Evolutionary conservation across 169 alveolate genomes (phyloP), one percentile per base, ranked within the genome.

Genomic region (Plasmodium fragile): DNA sequence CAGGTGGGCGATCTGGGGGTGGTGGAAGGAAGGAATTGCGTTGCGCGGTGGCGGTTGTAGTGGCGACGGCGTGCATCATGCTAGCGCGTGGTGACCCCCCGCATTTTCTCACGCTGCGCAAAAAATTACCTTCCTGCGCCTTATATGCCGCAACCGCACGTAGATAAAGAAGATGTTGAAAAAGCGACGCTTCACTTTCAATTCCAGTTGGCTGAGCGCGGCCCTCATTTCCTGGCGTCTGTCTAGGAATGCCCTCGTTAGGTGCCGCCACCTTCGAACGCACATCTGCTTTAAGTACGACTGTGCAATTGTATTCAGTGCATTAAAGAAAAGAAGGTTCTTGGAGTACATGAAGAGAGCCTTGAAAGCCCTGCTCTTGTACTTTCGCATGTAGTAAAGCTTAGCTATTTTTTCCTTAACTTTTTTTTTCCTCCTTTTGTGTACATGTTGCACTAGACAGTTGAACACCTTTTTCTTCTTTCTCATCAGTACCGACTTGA

Each of bases 401-500:
- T 49, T 13, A 6, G 93, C 39, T 10, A 84, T 72, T 73, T 84
- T 75, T 22, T 84, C 59, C 78, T 84, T 72, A 28, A 84, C 30
- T 75, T 71, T 84, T 34, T 52, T 84, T 84, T 75, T 71, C 65
- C 69, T 45, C 25, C n/a, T 72, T n/a, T 8, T 53, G 10, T 53
- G 75, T n/a, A 52, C 93, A 84, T 84, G 36, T 6, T 11, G 39
- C 28, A 18, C 32, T 10, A 84, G 79, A 16, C 39, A 25, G 65
- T 49, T 22, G 55, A 72, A 84, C 30, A 18, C 6, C 59, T 22
- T 34, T 59, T 75, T 84, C 41, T 84, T 84, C 43, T 84, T 84
- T 84, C 78, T 84, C 75, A 72, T 84, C 41, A 84, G 73, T 13
- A 84, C 36, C 22, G 59, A 41, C 52, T 84, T 84, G 65, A 84